phyloP scores from a whole-genome alignment of 1,284 basidiomycete species.

The Inonotus obliquus region DNA sequence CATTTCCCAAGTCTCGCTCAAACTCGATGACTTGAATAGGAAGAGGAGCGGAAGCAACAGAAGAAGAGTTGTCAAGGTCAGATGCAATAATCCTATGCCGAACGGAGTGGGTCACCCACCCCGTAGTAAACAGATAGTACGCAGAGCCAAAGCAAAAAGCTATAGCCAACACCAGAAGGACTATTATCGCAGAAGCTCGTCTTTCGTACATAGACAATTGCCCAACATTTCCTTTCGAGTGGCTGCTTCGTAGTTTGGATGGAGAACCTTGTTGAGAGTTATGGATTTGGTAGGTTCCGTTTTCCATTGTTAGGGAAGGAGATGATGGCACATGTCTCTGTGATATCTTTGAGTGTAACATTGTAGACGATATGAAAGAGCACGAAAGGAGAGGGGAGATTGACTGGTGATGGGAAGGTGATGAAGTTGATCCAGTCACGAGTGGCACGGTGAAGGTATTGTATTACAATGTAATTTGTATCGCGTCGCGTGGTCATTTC shows the following conservation, averaged over 20 bases:
- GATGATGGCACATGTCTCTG: constrained; percentile 30
- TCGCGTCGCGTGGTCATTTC: background rate
- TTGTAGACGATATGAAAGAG: background rate
- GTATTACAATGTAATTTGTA: too few species aligned
- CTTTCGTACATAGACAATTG: constrained; percentile 22
- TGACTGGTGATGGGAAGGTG: background rate
- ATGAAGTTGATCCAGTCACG: background rate
- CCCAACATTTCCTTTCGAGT: constrained; percentile 2
- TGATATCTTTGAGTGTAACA: background rate
- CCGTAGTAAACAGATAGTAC: constrained; percentile 59
- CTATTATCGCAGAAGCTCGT: constrained; percentile 34
- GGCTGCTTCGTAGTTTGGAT: constrained; percentile 16
- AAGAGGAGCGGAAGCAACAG: constrained; percentile 27
- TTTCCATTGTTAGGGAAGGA: constrained; percentile 60
- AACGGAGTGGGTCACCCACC: constrained; percentile 39
- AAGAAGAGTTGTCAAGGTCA: constrained; percentile 1
- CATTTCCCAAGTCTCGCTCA: constrained; percentile 5
- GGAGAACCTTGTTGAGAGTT: constrained; percentile 31
- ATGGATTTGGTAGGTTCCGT: constrained; percentile 57
- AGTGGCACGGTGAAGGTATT: too few species aligned
- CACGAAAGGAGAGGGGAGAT: background rate
- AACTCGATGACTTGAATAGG: constrained; percentile 23
- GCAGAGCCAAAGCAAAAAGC: constrained; percentile 52
- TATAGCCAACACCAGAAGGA: constrained; percentile 43
- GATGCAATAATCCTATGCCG: constrained; percentile 17